Base-by-base conservation (phyloP, 108 stramenopile species). In the Cyclotella choctawhatcheeana region DNA sequence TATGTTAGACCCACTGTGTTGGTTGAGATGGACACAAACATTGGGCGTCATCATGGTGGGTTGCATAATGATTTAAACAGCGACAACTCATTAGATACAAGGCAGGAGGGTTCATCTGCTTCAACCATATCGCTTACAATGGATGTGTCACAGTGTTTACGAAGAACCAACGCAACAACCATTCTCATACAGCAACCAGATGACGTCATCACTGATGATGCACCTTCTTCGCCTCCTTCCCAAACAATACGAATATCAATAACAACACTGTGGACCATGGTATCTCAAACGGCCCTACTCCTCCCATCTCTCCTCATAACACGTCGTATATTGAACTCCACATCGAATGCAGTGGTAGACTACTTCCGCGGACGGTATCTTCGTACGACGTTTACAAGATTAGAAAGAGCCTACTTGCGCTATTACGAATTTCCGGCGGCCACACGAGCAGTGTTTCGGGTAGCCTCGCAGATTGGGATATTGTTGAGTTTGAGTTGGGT, bases 401-500 rank as follows among this genome's bases (percentile, higher is more conserved):
- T 87, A 67, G 88, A 81, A 62, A 62, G 69, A 27, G 61, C 74
- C 37, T 81, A 77, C 43, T 67, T 76, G 20, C 69, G 76, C 4
- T 76, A 89, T 50, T 89, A 88, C 67, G 86, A 89, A 83, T 75
- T 85, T 30, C 76, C 82, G 1, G 85, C 88, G 2, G 74, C 76
- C 0, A 66, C 81, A 0, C 69, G 91, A 0, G 87, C 91, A 0
- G 32, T 67, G 12, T 72, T 58, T 10, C 44, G 91, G 21, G 50
- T 64, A 10, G 62, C 48, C 7, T 52, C 77, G 20, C 91, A 88
- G 63, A 59, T 88, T n/a, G 43, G 81, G 3, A 77, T 81, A 40
- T 64, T 87, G 68, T 26, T 76, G 27, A 14, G 75, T 1, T 43
- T 81, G 33, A 73, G 79, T 44, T 61, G 62, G 45, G 13, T 77